Evolutionary conservation across 371 early-diverging fungal genomes (phyloP).

Genomic region (Circinella umbellata): DNA sequence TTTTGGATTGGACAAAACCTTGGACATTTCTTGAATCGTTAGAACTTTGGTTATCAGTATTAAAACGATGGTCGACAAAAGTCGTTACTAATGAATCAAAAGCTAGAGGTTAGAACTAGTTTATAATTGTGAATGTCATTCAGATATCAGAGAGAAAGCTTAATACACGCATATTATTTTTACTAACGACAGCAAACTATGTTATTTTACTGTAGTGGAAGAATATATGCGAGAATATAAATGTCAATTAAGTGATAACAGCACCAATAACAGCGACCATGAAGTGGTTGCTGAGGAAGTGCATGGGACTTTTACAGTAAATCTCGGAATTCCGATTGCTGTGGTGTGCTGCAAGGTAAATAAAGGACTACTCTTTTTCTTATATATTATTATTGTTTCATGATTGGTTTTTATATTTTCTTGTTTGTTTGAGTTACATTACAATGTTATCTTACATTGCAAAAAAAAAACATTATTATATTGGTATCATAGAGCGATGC

Average conservation of each 20-base stretch:
- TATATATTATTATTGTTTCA: too few species aligned
- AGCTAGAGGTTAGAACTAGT: slow-evolving; percentile 58
- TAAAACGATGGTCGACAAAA: slow-evolving; percentile 62
- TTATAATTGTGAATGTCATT: slow-evolving; percentile 21
- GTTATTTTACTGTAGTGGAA: slow-evolving; percentile 41
- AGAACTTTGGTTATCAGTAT: slow-evolving; percentile 73
- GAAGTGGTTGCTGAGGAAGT: not conserved
- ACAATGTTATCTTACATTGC: too few species aligned
- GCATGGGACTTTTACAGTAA: slow-evolving; percentile 68
- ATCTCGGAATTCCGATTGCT: slow-evolving; percentile 84
- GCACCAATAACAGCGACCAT: slow-evolving; percentile 6
- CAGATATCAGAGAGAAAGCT: slow-evolving; percentile 37
- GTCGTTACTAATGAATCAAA: slow-evolving; percentile 39
- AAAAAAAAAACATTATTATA: too few species aligned
- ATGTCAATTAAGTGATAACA: not conserved
- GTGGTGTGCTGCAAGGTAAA: slow-evolving; percentile 90
- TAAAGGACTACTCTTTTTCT: too few species aligned
- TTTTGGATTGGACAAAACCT: slow-evolving; percentile 89
- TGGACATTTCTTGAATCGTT: slow-evolving; percentile 83
- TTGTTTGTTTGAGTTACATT: too few species aligned
- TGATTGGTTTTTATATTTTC: too few species aligned
- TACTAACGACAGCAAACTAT: too few species aligned
- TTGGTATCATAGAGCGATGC: slow-evolving; percentile 72
- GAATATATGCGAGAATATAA: slow-evolving; percentile 55
- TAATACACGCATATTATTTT: too few species aligned